These are phyloP conservation scores for Lupinus albus DNA, from an alignment of 306 rosid genomes.

Conservation along the genomic window DNA sequence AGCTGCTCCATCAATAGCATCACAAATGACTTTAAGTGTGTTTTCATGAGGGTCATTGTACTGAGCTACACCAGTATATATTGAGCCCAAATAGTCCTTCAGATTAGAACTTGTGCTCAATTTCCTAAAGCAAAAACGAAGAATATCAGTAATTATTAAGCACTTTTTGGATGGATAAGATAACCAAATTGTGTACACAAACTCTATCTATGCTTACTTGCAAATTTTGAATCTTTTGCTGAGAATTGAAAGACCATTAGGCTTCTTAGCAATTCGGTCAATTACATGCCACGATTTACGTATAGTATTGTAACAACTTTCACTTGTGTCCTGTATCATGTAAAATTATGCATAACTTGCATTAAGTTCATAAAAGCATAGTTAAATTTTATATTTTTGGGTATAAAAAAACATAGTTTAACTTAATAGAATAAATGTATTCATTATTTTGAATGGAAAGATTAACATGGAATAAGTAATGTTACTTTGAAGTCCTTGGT, in stretches of 20 bases:
- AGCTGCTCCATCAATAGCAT: conserved; percentile 48
- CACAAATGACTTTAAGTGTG: conserved; percentile 37
- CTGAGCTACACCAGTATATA: conserved; percentile 40
- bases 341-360: not conserved
- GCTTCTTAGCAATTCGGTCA: conserved; percentile 48
- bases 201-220: conserved; percentile 40
- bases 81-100: conserved; percentile 33
- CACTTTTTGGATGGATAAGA: not conserved
- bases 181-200: not conserved
- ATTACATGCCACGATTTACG: conserved; percentile 62
- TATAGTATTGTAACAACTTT: conserved; percentile 56
- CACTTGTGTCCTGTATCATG: conserved; percentile 51
- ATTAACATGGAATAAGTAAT: not conserved
- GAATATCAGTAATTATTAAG: not conserved
- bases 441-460: not conserved
- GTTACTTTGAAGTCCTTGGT: conserved; percentile 53
- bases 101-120: conserved; percentile 35
- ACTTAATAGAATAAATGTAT: not conserved
- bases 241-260: conserved; percentile 51
- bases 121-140: conserved; percentile 19
- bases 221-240: conserved; percentile 56
- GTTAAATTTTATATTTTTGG: no score
- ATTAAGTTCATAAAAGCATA: not conserved
- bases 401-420: not conserved
- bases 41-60: conserved; percentile 37